Evolutionary conservation across 768 basidiomycete species (phyloP), one percentile per base, ranked within the genome.

Genomic region (Peribolospora kevripleyi): DNA sequence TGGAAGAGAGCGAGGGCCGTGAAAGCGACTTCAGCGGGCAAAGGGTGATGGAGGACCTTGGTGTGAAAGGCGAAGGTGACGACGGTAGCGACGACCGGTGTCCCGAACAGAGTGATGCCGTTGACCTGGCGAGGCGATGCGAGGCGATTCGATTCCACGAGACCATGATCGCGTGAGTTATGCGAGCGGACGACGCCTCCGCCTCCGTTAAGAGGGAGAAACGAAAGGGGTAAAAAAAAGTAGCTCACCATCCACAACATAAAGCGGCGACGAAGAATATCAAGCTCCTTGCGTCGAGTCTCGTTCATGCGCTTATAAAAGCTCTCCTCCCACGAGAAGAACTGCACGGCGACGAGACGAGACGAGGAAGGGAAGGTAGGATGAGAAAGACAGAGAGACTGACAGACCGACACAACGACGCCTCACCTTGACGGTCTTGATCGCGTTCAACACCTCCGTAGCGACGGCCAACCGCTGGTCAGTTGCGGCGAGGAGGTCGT

Each of bases 1-100:
- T 68, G 67, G 65, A 71, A 69, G n/a, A 72, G 62, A 3, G 69
- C 66, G 14, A 70, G 60, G 5, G 69, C 66, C 36, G 70, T 66
- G 63, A 72, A 72, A 4, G 70, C 70, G 6, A 65, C 65, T 45
- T 69, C 66, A 40, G 70, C 67, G 0, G 65, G 63, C 9, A 71
- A 60, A 6, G 67, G 66, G 11, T 63, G 59, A 5, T 67, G 55
- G 53, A 69, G 61, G 40, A 67, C 59, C 46, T 67, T 56, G n/a
- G 65, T 64, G 55, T 66, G 65, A 8, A 13, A 14, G 40, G 42
- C 45, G 55, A 70, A 71, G 2, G 68, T 67, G 6, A 60, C 58
- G 9, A 65, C 60, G 4, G 66, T 64, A 45, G 70, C 69, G 39
- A 70, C 45, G 11, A 66, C 59, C 0, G 69, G 69, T 6, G 66